Evolutionary conservation across 176 grass and related monocot genomes (phyloP).

Genomic region (Saccharum spontaneum): DNA sequence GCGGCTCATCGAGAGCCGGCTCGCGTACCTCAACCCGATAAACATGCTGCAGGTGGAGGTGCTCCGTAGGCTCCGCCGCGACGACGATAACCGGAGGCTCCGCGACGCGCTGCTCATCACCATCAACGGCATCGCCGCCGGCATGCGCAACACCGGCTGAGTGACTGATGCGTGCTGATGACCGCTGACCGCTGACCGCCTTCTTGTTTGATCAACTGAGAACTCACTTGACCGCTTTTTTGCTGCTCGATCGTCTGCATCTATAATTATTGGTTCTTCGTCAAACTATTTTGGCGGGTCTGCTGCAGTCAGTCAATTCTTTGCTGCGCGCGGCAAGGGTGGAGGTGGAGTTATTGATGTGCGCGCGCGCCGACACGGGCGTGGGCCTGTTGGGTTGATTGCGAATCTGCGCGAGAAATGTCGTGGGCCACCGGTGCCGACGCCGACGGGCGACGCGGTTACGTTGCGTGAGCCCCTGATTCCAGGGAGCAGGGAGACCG

Average conservation of each 20-base stretch:
- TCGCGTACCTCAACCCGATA: slow-evolving; percentile 79
- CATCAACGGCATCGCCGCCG: slow-evolving; percentile 91
- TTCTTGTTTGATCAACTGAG: not conserved
- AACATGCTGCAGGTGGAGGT: slow-evolving; percentile 97
- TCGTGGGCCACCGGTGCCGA: not conserved
- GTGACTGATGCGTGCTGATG: not conserved
- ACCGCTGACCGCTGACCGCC: not conserved
- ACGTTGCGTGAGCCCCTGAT: not conserved
- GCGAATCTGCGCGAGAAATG: not conserved
- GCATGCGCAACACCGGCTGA: slow-evolving; percentile 94
- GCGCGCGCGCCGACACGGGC: not conserved
- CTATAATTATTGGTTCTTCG: not conserved
- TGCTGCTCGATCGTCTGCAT: not conserved
- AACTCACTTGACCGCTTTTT: not conserved
- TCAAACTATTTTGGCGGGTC: not conserved
- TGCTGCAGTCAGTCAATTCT: not conserved
- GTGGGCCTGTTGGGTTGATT: not conserved
- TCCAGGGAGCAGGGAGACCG: not conserved
- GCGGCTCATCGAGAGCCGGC: slow-evolving; percentile 69
- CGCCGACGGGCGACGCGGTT: slow-evolving; percentile 2
- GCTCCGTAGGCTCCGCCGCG: slow-evolving; percentile 53
- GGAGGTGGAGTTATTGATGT: not conserved
- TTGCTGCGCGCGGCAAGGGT: not conserved
- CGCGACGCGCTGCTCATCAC: slow-evolving; percentile 87
- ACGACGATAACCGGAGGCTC: slow-evolving; percentile 70